Base-by-base conservation (phyloP, 1,284 basidiomycete species). In the Ganoderma sinense region DNA sequence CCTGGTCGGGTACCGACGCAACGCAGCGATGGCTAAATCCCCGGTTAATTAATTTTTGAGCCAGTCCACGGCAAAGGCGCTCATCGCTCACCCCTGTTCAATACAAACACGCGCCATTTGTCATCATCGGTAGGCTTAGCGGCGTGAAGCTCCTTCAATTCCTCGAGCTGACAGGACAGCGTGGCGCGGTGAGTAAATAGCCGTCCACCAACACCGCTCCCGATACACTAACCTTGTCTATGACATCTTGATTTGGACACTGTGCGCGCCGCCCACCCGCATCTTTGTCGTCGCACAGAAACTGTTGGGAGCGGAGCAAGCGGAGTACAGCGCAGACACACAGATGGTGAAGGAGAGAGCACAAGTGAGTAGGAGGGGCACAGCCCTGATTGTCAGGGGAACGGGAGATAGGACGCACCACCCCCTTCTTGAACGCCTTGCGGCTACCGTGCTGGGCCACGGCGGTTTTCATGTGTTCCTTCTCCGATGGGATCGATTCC, bases 211-310 rank as follows among this genome's bases (percentile, higher is more conserved):
- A 13, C 26, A 51, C 40, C 33, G 56, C 33, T 39, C 16, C 56
- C 56, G 43, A 36, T 16, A 63, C 41, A 51, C 62, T 45, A 72
- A 88, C 91, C 84, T 89, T 92, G 76, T 91, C 88, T 59, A 93
- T 82, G 62, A 94, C 85, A 75, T 90, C 87, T 77, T 92, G 88
- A 76, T 94, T 94, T 5, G 82, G 80, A 73, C 87, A 89, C 6
- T 69, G 71, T 6, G 69, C 68, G 31, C 69, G 72, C 64, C 51
- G 72, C 68, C 79, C 77, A 1, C 69, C 71, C 11, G 64, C 67
- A 55, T 81, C 81, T 73, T 85, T 85, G 33, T 78, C 79, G 73
- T 94, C 91, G 76, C 91, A 92, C 13, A 88, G 80, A 78, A 87
- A 93, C 41, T 86, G 86, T 89, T 91, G 68, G 29, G 29, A 20